phyloP scores from a whole-genome alignment of 352 stramenopile species.

The Pythium diclinum region DNA sequence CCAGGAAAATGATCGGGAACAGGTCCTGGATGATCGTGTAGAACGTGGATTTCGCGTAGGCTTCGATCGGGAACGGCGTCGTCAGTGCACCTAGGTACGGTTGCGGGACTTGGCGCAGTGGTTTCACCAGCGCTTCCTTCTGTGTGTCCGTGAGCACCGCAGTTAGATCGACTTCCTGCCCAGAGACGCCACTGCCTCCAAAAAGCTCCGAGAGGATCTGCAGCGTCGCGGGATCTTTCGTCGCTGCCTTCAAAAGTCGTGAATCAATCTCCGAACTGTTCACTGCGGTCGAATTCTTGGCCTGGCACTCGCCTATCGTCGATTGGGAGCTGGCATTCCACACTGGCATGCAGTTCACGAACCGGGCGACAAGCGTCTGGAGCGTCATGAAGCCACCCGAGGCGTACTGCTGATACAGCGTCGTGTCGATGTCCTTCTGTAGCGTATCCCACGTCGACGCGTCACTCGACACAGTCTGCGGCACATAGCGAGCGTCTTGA shows the following conservation, averaged over 20 bases:
- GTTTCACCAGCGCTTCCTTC: slow-evolving; percentile 10
- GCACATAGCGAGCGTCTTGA: slow-evolving; percentile 23
- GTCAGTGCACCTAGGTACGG: slow-evolving; percentile 10
- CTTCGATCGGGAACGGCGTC: slow-evolving; percentile 26
- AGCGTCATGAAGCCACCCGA: slow-evolving; percentile 42
- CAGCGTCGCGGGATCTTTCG: slow-evolving; percentile 20
- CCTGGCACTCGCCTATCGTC: slow-evolving; percentile 30
- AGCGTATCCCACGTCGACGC: slow-evolving; percentile 25
- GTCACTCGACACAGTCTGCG: slow-evolving; percentile 27
- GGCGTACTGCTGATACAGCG: slow-evolving; percentile 30
- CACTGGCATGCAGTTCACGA: slow-evolving; percentile 38
- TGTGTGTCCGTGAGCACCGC: slow-evolving; percentile 9
- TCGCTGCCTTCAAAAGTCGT: slow-evolving; percentile 23
- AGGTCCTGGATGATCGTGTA: slow-evolving; percentile 38
- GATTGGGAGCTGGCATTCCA: slow-evolving; percentile 28
- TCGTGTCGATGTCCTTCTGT: slow-evolving; percentile 26
- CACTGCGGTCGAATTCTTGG: slow-evolving; percentile 9
- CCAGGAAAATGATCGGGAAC: slow-evolving; percentile 67
- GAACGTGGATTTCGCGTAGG: slow-evolving; percentile 31
- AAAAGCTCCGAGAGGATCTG: slow-evolving; percentile 18
- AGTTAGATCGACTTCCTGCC: slow-evolving; percentile 8
- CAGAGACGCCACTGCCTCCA: neutral
- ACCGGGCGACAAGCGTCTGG: slow-evolving; percentile 46
- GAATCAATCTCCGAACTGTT: slow-evolving; percentile 19
- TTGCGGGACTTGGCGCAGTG: slow-evolving; percentile 27